Conservation (phyloP, 192 early-diverging fungal genomes). For the Rhizophagus prolifer region DNA sequence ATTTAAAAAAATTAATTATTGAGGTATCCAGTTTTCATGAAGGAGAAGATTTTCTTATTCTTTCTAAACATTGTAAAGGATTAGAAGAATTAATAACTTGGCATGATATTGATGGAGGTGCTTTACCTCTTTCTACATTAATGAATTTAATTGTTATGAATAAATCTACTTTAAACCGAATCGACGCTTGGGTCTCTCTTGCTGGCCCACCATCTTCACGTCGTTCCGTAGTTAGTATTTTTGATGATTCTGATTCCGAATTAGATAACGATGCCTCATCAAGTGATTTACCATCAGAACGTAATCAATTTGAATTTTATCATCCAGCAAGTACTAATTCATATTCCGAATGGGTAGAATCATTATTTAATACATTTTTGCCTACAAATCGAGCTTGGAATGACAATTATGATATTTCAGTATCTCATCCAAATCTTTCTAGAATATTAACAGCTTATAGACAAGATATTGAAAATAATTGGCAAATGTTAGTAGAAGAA, state of each 20-base stretch:
- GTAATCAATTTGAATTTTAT: constrained; percentile 9
- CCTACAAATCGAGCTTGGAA: constrained; percentile 13
- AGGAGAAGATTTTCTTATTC: constrained; percentile 11
- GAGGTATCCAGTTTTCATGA: constrained; percentile 20
- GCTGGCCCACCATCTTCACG: not conserved
- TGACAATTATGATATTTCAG: constrained; percentile 17
- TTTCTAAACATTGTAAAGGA: constrained; percentile 7
- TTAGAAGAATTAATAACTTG: constrained; percentile 2
- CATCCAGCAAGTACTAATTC: constrained; percentile 11
- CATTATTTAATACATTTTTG: constrained; percentile 7
- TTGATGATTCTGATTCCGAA: constrained; percentile 4
- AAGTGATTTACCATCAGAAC: not conserved
- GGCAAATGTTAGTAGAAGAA: constrained; percentile 16
- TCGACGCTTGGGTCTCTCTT: constrained; percentile 20
- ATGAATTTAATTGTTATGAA: constrained; percentile 13
- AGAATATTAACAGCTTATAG: not conserved
- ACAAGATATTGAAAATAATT: constrained; percentile 10
- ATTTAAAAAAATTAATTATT: constrained; percentile 2
- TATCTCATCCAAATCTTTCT: not conserved
- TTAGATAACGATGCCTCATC: not conserved
- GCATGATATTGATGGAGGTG: constrained; percentile 9
- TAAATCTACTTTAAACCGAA: not conserved
- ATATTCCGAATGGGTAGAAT: constrained; percentile 19
- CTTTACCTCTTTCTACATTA: constrained; percentile 21
- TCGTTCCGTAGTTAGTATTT: not conserved